These are phyloP conservation scores for Colletotrichum sublineola DNA, from an alignment of 2,329 filamentous ascomycete genomes.

Conservation along the genomic window DNA sequence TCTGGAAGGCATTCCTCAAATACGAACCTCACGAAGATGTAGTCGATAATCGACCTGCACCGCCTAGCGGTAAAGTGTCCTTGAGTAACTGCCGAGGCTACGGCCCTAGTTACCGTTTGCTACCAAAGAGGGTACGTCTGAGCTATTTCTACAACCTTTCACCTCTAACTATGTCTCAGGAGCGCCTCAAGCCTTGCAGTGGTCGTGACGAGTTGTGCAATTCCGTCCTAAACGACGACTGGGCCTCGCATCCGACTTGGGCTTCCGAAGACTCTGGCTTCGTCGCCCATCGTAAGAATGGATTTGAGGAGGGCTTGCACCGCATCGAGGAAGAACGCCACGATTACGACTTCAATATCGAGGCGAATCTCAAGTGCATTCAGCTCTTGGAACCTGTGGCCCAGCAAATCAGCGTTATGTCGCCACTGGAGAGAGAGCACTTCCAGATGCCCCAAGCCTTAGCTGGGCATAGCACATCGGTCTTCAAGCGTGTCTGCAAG, in stretches of 20 bases:
- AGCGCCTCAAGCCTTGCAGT: constrained; percentile 91
- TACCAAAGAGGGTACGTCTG: constrained; percentile 79
- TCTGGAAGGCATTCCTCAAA: constrained; percentile 87
- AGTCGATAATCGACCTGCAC: constrained; percentile 82
- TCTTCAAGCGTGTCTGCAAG: constrained; percentile 97
- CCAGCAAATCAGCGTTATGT: constrained; percentile 88
- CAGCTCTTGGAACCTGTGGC: constrained; percentile 95
- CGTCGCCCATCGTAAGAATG: constrained; percentile 96
- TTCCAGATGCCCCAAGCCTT: constrained; percentile 88
- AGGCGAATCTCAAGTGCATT: constrained; percentile 93
- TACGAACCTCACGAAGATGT: constrained; percentile 82
- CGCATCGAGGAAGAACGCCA: constrained; percentile 98
- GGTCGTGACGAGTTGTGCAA: constrained; percentile 96
- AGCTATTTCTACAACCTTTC: too few species aligned
- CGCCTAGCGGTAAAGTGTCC: constrained; percentile 85
- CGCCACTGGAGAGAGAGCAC: constrained; percentile 75
- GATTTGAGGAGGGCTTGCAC: constrained; percentile 93
- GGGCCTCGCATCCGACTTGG: constrained; percentile 99
- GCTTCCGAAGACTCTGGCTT: constrained; percentile 98
- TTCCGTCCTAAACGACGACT: constrained; percentile 94
- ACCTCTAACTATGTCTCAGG: constrained; percentile 56
- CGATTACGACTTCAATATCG: constrained; percentile 98
- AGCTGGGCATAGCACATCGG: constrained; percentile 93
- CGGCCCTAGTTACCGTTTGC: constrained; percentile 92
- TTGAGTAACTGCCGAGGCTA: constrained; percentile 96